Base-by-base conservation (phyloP, 1,284 basidiomycete species). In the Ceratobasidium sp. region DNA sequence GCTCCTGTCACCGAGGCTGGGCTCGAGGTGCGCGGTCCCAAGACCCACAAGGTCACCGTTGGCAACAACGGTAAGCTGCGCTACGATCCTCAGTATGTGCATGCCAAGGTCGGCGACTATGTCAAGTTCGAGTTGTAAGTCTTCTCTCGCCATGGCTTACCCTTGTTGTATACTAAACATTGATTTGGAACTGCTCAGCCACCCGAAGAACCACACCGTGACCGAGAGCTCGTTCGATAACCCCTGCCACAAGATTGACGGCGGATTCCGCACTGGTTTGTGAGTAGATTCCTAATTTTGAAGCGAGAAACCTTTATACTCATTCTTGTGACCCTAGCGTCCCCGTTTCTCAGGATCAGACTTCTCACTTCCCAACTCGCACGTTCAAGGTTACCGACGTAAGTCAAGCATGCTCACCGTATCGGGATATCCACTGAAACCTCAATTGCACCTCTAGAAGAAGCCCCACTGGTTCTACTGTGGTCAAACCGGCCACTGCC, bases 381-480 rank as follows among this genome's bases (percentile, higher is more conserved):
- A 71, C 24, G 17, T 71, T 48, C 67, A 71, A 59, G 27, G 67
- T 72, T 48, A 57, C 56, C 11, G 67, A 72, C n/a, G 67, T 72
- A 27, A 72, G 67, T 72, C n/a, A 44, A 6, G 36, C 31, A 44
- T 19, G 17, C 9, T 24, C 50, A n/a, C n/a, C 29, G 33, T 54
- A 15, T 41, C 29, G 14, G 5, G 6, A 27, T 31, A 27, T 15
- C 9, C 50, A 14, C 19, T 5, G n/a, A n/a, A n/a, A n/a, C n/a
- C n/a, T n/a, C 29, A 45, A 6, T 15, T 44, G 15, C 19, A 31
- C 22, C 6, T 44, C n/a, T 29, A 47, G 56, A 31, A 53, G 14
- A 44, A 74, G 7, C 67, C 75, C 14, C 71, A 65, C 45, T 76
- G 75, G 75, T 71, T 76, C 54, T 69, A 76, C 75, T 76, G 75